Conservation (phyloP, 345 rosid species). For the Citrus australasica region DNA sequence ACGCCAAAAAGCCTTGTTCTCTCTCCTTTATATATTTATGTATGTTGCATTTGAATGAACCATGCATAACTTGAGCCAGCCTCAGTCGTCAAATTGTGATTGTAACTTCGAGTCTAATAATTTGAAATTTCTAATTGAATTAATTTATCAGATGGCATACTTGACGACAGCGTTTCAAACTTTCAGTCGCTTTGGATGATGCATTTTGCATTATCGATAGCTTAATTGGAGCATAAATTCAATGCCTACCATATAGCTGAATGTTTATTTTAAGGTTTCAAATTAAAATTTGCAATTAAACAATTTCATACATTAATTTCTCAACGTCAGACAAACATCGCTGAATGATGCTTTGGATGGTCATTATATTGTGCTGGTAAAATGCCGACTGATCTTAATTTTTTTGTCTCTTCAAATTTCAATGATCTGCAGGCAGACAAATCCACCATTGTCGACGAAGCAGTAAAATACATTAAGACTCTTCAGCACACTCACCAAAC, state of each 20-base stretch:
- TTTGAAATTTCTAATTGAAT: too few species aligned
- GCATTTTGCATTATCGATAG: too few species aligned
- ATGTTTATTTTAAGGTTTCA: not conserved
- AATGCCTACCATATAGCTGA: not conserved
- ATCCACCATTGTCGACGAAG: conserved; percentile 55
- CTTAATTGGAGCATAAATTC: too few species aligned
- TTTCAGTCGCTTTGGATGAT: too few species aligned
- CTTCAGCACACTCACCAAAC: conserved; percentile 39
- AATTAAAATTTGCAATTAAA: not conserved
- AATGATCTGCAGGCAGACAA: conserved; percentile 44
- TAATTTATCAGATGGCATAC: too few species aligned
- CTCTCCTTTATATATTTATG: too few species aligned
- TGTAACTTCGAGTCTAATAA: too few species aligned
- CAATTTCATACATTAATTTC: not conserved
- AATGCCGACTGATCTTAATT: not conserved
- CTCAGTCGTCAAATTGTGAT: too few species aligned
- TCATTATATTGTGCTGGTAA: not conserved
- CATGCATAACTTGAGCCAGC: not conserved
- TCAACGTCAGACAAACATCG: not conserved
- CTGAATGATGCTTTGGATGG: not conserved
- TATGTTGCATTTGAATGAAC: too few species aligned
- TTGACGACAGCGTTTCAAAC: too few species aligned
- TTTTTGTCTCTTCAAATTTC: not conserved
- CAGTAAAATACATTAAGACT: conserved; percentile 41
- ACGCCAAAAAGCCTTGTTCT: too few species aligned